Base-by-base conservation (phyloP, 1,284 basidiomycete genomes). In the Naganishia sp. region DNA sequence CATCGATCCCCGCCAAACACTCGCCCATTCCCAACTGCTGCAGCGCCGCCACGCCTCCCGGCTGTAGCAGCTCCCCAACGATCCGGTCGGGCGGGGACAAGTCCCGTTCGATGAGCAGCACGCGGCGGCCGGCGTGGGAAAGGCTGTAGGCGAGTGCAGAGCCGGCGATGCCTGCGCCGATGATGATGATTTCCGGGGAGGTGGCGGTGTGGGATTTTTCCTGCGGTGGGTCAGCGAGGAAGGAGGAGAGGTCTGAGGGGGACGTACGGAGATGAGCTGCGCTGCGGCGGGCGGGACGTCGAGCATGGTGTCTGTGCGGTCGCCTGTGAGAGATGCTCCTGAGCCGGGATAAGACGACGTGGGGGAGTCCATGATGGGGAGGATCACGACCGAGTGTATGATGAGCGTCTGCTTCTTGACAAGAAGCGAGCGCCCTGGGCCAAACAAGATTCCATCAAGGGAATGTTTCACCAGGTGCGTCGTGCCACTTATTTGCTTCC, bases 61-160 rank as follows among this genome's bases (percentile, higher is more conserved):
- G 96, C 75, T 99, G 95, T 23, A 99, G 83, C 1, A 99, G 86
- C 80, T 99, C 96, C 43, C 96, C 95, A 45, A 99, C 95, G 72
- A 99, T 98, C 28, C 95, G 86, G 83, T 98, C 93, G 0, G 96
- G 95, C 77, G 94, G 90, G 0, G 88, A 83, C 13, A 98, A 84
- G 46, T 95, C 95, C 53, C 94, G 86, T 80, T 96, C 92, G 68
- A 96, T 81, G 2, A 95, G 81, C 23, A 88, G 87, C 68, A 94
- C 87, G n/a, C 85, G 68, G 11, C 81, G 78, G 11, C 79, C 78
- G 0, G 76, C 70, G 45, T 75, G 66, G 2, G 80, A 78, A 39
- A 83, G 77, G 1, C 77, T 73, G 72, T 79, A 81, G 32, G 81
- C 86, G 39, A 94, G 83, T 1, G 88, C 87, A 4, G 73, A 87